Evolutionary conservation across 345 rosid genomes (phyloP).

Genomic region (Reutealis trisperma): DNA sequence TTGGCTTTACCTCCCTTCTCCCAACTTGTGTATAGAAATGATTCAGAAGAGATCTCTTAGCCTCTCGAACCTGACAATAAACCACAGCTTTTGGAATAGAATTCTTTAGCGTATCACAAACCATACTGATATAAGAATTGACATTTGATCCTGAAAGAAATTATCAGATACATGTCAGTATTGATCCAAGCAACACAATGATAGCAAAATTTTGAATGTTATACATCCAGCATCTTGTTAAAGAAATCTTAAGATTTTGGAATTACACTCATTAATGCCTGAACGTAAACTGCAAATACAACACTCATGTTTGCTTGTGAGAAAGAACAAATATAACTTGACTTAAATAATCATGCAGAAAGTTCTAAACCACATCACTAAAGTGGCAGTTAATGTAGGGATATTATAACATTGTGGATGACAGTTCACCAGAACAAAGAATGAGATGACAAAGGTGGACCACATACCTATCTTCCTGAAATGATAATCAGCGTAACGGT

Average conservation of each 20-base stretch:
- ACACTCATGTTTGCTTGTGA: not conserved
- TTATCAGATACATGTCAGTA: constrained; percentile 16
- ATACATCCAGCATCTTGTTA: not conserved
- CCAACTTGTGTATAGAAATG: constrained; percentile 86
- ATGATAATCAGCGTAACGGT: constrained; percentile 72
- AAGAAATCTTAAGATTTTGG: not conserved
- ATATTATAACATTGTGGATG: not conserved
- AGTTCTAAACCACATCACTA: not conserved
- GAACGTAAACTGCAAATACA: not conserved
- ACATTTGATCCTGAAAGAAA: constrained; percentile 80
- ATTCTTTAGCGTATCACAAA: constrained; percentile 81
- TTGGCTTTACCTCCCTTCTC: constrained; percentile 79
- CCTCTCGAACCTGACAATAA: constrained; percentile 91
- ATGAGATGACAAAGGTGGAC: not conserved
- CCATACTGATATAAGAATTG: constrained; percentile 86
- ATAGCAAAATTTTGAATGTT: not conserved
- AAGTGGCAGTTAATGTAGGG: not conserved
- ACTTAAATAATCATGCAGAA: not conserved
- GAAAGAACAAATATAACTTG: not conserved
- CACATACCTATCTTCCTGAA: constrained; percentile 80
- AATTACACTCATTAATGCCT: not conserved
- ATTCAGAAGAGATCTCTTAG: constrained; percentile 88
- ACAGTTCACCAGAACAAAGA: not conserved
- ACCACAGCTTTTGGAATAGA: constrained; percentile 97
- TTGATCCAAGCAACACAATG: not conserved